Conservation (phyloP, 805 yeast species). For the Wickerhamomyces canadensis region DNA sequence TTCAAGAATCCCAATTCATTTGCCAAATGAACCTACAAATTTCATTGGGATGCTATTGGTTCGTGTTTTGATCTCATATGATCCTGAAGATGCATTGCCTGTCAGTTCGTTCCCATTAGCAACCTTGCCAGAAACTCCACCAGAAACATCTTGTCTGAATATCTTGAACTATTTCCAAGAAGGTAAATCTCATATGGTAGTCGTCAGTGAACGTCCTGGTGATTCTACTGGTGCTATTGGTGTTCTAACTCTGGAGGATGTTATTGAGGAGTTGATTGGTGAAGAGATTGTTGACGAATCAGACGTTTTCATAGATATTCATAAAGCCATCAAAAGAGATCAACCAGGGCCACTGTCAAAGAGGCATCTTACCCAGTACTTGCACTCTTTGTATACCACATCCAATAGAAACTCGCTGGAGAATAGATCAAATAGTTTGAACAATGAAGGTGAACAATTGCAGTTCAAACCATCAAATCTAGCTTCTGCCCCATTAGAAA, state of each 20-base stretch:
- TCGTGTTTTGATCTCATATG: slow-evolving; percentile 87
- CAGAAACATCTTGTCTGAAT: slow-evolving; percentile 88
- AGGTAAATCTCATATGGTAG: slow-evolving; percentile 96
- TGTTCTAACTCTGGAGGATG: slow-evolving; percentile 90
- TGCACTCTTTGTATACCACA: slow-evolving; percentile 52
- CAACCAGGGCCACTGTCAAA: slow-evolving; percentile 73
- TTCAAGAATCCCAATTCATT: slow-evolving; percentile 89
- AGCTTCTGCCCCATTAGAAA: slow-evolving; percentile 65
- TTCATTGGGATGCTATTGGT: slow-evolving; percentile 95
- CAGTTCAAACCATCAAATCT: slow-evolving; percentile 40
- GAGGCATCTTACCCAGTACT: slow-evolving; percentile 61
- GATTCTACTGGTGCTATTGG: slow-evolving; percentile 80
- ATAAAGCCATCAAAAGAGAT: slow-evolving; percentile 74
- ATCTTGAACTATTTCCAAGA: slow-evolving; percentile 95
- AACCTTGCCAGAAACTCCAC: slow-evolving; percentile 89
- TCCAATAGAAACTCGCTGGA: slow-evolving; percentile 42
- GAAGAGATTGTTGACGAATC: slow-evolving; percentile 96
- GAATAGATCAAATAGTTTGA: slow-evolving; percentile 3
- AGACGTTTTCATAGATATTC: slow-evolving; percentile 89
- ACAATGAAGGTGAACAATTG: slow-evolving; percentile 8
- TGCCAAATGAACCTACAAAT: slow-evolving; percentile 83
- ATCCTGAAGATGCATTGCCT: slow-evolving; percentile 92
- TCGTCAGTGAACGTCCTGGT: slow-evolving; percentile 85
- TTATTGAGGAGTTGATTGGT: slow-evolving; percentile 96
- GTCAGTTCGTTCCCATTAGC: slow-evolving; percentile 93